phyloP scores from a whole-genome alignment of 2,329 filamentous ascomycete species.

The Colletotrichum sublineola region DNA sequence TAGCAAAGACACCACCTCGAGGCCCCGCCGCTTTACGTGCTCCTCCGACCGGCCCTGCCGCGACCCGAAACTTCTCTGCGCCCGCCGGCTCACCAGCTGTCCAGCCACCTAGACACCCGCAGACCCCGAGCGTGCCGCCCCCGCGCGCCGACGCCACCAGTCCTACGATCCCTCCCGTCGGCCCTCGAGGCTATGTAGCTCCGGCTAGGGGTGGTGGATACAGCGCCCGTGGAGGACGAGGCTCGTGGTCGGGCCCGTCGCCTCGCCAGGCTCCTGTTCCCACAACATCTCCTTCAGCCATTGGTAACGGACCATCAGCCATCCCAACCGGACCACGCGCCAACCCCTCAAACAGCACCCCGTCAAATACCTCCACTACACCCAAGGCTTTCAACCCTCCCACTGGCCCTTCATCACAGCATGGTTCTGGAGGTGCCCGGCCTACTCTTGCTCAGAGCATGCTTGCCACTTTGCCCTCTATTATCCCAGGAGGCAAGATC shows the following conservation, averaged over 20 bases:
- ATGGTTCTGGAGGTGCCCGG: conserved; percentile 51
- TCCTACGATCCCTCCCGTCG: conserved; percentile 65
- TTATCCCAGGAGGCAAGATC: conserved; percentile 68
- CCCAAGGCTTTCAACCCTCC: conserved; percentile 68
- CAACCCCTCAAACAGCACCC: conserved; percentile 51
- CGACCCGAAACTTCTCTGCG: conserved; percentile 54
- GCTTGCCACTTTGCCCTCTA: conserved; percentile 63
- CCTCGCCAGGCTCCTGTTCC: conserved; percentile 49
- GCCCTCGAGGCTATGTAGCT: conserved; percentile 67
- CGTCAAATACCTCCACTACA: conserved; percentile 54
- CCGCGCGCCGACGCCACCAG: conserved; percentile 57
- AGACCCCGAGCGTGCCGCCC: conserved; percentile 50
- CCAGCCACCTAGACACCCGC: conserved; percentile 52
- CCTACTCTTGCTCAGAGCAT: conserved; percentile 66
- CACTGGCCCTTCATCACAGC: conserved; percentile 63
- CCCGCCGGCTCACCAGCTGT: conserved; percentile 53
- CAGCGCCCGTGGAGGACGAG: conserved; percentile 59
- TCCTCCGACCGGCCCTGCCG: conserved; percentile 62
- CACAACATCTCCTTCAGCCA: conserved; percentile 56
- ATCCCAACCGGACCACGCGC: conserved; percentile 65
- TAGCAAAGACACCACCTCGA: conserved; percentile 64
- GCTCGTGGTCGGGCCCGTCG: conserved; percentile 55
- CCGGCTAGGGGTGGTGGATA: conserved; percentile 59
- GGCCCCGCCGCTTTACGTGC: conserved; percentile 67
- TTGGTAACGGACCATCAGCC: conserved; percentile 51